A percentile compares a stretch with the other conserved stretches of the same genome.
phyloP scores from a whole-genome alignment of 192 early-diverging fungal genomes.

The Haplosporangium gracile region DNA sequence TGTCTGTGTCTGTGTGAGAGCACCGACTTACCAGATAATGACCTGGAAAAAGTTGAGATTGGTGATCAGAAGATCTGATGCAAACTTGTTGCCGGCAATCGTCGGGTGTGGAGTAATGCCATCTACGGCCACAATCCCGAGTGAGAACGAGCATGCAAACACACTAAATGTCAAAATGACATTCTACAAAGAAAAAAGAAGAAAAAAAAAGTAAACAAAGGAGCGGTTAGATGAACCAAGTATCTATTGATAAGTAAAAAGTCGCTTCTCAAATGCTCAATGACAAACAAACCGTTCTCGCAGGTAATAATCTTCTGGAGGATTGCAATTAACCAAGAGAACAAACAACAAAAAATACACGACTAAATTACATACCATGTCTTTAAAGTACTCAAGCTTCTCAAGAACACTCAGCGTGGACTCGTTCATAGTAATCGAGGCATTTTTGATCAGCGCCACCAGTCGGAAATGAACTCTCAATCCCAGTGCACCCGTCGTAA shows the following conservation, averaged over 20 bases:
- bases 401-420: constrained; percentile 30
- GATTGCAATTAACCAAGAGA: background rate
- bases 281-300: background rate
- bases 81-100: constrained; percentile 42
- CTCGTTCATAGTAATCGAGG: constrained; percentile 27
- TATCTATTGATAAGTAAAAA: constrained; percentile 11
- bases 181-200: constrained; percentile 18
- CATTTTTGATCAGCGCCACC: constrained; percentile 17
- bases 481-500: constrained; percentile 29
- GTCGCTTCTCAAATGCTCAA: background rate
- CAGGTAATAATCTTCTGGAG: background rate
- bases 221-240: background rate
- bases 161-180: constrained; percentile 41
- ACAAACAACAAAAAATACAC: background rate
- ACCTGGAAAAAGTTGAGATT: constrained; percentile 55
- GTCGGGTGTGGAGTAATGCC: constrained; percentile 21
- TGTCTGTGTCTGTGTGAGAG: too few species aligned
- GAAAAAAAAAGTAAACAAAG: constrained; percentile 6
- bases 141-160: constrained; percentile 26
- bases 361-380: constrained; percentile 33
- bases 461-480: constrained; percentile 35
- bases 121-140: constrained; percentile 38
- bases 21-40: constrained; percentile 44
- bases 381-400: constrained; percentile 54
- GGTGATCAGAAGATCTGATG: constrained; percentile 50